These are phyloP conservation scores for Fusarium albidum DNA, from an alignment of 2,329 filamentous ascomycete species.

Conservation along the genomic window DNA sequence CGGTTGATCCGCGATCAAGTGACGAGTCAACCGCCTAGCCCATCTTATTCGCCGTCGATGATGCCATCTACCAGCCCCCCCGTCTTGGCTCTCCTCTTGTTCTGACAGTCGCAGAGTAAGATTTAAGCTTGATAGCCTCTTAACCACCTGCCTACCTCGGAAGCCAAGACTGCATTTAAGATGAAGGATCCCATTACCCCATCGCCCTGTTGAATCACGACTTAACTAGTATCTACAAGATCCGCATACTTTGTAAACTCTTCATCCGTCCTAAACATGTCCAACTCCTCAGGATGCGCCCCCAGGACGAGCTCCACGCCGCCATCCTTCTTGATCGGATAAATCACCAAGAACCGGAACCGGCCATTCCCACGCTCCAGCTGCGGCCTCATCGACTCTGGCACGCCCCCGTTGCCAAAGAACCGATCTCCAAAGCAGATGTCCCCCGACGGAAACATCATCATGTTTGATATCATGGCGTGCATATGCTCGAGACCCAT, in stretches of 20 bases:
- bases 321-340: constrained; percentile 41
- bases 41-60: no score
- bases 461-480: constrained; percentile 43
- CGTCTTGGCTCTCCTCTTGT: no score
- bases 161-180: no score
- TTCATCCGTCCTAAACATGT: constrained; percentile 36
- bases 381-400: constrained; percentile 41
- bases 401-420: constrained; percentile 38
- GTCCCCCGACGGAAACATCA: constrained; percentile 40
- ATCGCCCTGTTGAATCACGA: no score
- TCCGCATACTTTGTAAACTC: constrained; percentile 40
- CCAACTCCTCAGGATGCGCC: constrained; percentile 41
- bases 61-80: no score
- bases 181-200: no score
- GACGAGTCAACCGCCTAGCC: no score
- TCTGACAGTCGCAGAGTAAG: no score
- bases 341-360: constrained; percentile 39
- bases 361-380: constrained; percentile 38
- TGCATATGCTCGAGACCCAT: constrained; percentile 41
- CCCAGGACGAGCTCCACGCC: constrained; percentile 42
- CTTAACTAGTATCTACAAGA: no score
- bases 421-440: constrained; percentile 40
- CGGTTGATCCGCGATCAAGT: no score
- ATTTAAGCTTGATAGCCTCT: no score
- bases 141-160: no score